These are phyloP conservation scores for Flaveria floridana DNA, from an alignment of 140 eudicot genomes.

Conservation along the genomic window DNA sequence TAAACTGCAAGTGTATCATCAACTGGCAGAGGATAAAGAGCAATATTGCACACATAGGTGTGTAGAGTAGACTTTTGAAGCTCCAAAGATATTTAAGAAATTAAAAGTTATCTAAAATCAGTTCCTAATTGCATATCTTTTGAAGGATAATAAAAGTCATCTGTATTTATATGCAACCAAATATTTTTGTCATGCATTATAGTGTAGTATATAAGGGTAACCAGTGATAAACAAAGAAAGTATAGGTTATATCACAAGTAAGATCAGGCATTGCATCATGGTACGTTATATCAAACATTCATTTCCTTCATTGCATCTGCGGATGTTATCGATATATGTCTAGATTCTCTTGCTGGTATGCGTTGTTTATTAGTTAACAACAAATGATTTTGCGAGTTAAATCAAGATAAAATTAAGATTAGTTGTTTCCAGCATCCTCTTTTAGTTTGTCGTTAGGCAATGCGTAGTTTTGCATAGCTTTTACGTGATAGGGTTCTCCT, in stretches of 20 bases:
- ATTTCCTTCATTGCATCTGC: background rate
- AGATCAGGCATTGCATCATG: constrained; percentile 29
- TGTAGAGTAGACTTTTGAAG: constrained; percentile 22
- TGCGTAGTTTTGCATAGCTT: no score
- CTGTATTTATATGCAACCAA: constrained; percentile 2
- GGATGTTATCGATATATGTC: no score
- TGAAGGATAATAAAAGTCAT: constrained; percentile 13
- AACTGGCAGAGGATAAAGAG: background rate
- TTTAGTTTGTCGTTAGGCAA: no score
- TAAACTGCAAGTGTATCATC: background rate
- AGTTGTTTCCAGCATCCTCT: no score
- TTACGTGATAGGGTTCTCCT: no score
- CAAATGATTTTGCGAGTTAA: no score
- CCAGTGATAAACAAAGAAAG: background rate
- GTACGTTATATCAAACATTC: constrained; percentile 22
- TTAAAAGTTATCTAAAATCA: constrained; percentile 16
- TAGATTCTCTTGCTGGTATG: no score
- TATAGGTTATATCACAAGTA: background rate
- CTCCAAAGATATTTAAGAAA: constrained; percentile 8
- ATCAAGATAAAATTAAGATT: no score
- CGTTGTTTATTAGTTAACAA: no score
- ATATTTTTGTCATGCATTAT: background rate
- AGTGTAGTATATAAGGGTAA: background rate
- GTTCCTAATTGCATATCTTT: background rate
- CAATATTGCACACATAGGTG: background rate